Base-by-base conservation (phyloP, 2,329 filamentous ascomycete genomes). In the Ascochyta fabae region DNA sequence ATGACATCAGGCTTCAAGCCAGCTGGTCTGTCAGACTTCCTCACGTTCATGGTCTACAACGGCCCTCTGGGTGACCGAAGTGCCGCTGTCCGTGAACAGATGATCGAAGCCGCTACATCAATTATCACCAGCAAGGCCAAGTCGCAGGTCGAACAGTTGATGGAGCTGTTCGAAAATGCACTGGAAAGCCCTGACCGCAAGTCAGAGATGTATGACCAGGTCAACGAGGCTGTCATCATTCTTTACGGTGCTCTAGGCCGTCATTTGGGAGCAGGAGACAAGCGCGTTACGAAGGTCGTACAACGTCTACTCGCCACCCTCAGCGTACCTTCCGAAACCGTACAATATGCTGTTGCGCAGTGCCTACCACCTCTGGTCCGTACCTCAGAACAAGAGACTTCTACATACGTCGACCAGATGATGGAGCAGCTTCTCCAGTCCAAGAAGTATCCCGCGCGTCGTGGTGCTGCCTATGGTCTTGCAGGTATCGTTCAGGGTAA, bases 151-250 rank as follows among this genome's bases (percentile, higher is more conserved):
- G 93, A 98, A 70, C 86, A 89, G 62, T 80, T 99, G 50, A 99
- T 99, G 93, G 86, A 89, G 68, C 87, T 94, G 13, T 96, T 98
- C 69, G 95, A 99, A 75, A 84, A 83, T 23, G 92, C 91, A 0
- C 81, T 99, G n/a, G 92, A 94, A 70, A 88, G 87, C 3, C 90
- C 92, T 3, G 91, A 95, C 73, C 91, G 89, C 71, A 89, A 87
- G 53, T 92, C 88, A 0, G 87, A 93, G 63, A 86, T 88, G 49
- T 88, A 91, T 16, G 96, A 99, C 75, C 86, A 92, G 56, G 90
- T 98, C 60, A 97, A 97, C 66, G 95, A 99, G 77, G 95, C 96
- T 16, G 93, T 99, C 48, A 93, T 99, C 65, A 95, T 99, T 66
- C 89, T 99, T 74, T 99, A 99, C 68, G 95, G 95, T 72, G 94